Evolutionary conservation across 2,329 filamentous ascomycete species (phyloP), one percentile per base, ranked within the genome.

Genomic region (Moelleriella libera): DNA sequence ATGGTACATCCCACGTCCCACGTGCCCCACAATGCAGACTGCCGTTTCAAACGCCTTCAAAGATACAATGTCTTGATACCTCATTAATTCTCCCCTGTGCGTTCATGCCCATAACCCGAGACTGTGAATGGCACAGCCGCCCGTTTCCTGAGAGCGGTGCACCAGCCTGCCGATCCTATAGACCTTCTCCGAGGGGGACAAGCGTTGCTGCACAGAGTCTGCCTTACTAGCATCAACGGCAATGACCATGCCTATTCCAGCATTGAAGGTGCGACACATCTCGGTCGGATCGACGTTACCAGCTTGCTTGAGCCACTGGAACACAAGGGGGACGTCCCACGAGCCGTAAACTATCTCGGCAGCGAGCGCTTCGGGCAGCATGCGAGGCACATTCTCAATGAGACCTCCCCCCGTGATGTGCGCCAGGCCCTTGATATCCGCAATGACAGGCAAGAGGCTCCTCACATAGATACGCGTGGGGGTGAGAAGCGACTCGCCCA

Each of bases 391-490:
- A 64, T 98, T 98, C 68, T 98, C 92, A 14, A 83, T 73, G 21
- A 98, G 76, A 9, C 92, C 92, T 51, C 92, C 92, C 45, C 92
- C 92, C 0, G 92, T 98, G 68, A 98, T 97, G 68, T 98, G 92
- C 9, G 92, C 85, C 64, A 97, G 84, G 47, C 92, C 92, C 69
- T 95, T 94, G 63, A 97, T 73, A 41, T 88, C 70, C 8, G 73
- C 68, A 28, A 77, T 67, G 1, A 84, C 76, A 45, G 80, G 75
- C 8, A 97, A 76, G 28, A 94, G 68, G 34, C 84, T 74, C 62
- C 84, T 85, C 58, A 97, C 92, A 66, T 98, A 98, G 63, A 98
- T 96, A 54, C 83, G 78, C 1, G 92, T 98, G 0, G 92, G 92
- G 2, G 85, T 88, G 50, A 98, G 76, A 37, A 98, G 77, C 54